These are phyloP conservation scores for Rhodotorula graminis DNA, from an alignment of 768 basidiomycete species.

Conservation along the genomic window DNA sequence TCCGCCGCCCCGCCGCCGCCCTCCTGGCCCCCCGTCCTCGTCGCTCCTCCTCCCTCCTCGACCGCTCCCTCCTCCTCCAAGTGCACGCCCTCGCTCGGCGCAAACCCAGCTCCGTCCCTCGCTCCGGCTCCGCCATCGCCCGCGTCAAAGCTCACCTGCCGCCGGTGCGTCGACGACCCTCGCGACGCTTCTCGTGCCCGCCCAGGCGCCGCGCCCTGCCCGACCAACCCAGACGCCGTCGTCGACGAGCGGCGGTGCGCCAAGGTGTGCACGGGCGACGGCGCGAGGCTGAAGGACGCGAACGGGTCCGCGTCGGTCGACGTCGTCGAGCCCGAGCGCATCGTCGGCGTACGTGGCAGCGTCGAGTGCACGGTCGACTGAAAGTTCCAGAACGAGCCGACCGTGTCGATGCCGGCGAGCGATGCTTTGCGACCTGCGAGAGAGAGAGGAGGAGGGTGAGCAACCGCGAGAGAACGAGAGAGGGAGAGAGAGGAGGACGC, in stretches of 20 bases:
- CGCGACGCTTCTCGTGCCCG: neutral
- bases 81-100: conserved; percentile 7
- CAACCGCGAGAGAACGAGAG: neutral
- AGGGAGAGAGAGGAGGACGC: neutral
- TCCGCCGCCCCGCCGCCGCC: neutral
- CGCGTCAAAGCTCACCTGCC: conserved; percentile 9
- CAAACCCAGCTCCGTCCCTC: neutral
- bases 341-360: conserved; percentile 1
- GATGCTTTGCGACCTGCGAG: conserved; percentile 16
- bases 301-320: conserved; percentile 16
- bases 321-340: neutral
- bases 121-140: neutral
- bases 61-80: neutral
- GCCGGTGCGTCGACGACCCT: conserved; percentile 6
- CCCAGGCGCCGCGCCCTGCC: too few relatives aligned
- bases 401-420: neutral
- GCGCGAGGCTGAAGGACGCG: conserved; percentile 19
- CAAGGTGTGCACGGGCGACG: conserved; percentile 15
- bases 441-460: too few relatives aligned
- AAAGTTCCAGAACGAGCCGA: conserved; percentile 31
- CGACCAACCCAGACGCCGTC: too few relatives aligned
- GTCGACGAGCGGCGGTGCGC: neutral
- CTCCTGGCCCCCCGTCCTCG: neutral
- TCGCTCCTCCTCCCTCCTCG: neutral
- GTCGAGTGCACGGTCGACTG: conserved; percentile 14